Base-by-base conservation (phyloP, 805 yeast species). In the Spathaspora passalidarum region DNA sequence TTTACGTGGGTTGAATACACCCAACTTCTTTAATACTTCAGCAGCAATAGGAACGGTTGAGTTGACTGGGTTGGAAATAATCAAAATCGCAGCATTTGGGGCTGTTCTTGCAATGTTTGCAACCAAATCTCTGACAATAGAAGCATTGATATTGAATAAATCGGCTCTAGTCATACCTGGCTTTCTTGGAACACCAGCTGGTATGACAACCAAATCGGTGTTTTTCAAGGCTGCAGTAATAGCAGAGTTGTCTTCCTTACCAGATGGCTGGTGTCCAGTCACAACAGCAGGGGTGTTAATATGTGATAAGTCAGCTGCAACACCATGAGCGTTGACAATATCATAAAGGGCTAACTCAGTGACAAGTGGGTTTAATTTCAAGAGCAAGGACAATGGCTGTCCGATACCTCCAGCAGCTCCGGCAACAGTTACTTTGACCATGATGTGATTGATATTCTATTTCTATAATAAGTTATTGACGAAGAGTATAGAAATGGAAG, bases 351-450 rank as follows among this genome's bases (percentile, higher is more conserved):
- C 61, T 47, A 72, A 62, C 46, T 67, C 70, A 17, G 67, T 57
- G 26, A 72, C 72, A 14, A 59, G 54, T 5, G 66, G 62, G 51
- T 72, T 72, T 48, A 71, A 58, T 52, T 72, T 72, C 49, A 72
- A 60, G 40, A 72, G 62, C 45, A 72, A 61, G 10, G 76, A 72
- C 44, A 72, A 65, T 17, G 77, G 77, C 55, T 72, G 77, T 43
- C 77, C 77, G 50, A 72, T 72, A 40, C 77, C 77, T 45, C 77
- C 77, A 43, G 77, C 77, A 38, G 76, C 77, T 37, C 77, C 77
- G 52, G 75, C 72, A 43, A 72, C 76, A 32, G 77, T 72, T 47
- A 72, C 77, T 62, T 72, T 72, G 40, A 69, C 72, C 68, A 66
- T 69, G 37, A 14, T 50, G 44, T 13, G 38, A 17, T 17, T 34